Evolutionary conservation across 108 stramenopile genomes (phyloP).

Genomic region (Cyclostephanos tholiformis): DNA sequence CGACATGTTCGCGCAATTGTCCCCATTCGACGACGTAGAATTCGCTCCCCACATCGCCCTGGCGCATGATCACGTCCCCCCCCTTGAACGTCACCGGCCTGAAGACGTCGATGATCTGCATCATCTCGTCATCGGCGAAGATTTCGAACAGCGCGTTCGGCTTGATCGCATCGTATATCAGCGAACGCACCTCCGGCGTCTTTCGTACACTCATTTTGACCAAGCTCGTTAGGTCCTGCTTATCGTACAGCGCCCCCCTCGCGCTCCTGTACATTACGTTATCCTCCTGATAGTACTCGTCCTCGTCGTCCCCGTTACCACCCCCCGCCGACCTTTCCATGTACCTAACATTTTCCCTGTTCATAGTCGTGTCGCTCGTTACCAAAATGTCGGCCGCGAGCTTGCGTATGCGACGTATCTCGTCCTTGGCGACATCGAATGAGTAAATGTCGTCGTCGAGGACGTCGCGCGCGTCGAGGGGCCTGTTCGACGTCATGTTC

Average conservation of each 20-base stretch:
- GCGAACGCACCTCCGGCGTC: slow-evolving; percentile 32
- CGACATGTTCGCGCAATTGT: slow-evolving; percentile 1
- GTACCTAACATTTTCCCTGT: no score
- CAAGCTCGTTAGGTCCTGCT: slow-evolving; percentile 36
- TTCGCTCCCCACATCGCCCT: slow-evolving; percentile 77
- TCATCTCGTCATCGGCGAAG: slow-evolving; percentile 60
- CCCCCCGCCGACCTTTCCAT: no score
- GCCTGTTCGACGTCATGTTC: slow-evolving; percentile 8
- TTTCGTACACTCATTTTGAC: slow-evolving; percentile 21
- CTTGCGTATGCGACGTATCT: slow-evolving; percentile 9
- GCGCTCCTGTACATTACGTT: neutral
- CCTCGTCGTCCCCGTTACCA: no score
- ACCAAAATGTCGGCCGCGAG: slow-evolving; percentile 1
- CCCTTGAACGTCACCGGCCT: slow-evolving; percentile 38
- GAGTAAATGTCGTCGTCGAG: neutral
- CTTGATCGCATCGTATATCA: slow-evolving; percentile 65
- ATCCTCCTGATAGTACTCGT: neutral
- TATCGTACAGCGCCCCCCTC: slow-evolving; percentile 33
- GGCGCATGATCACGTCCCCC: slow-evolving; percentile 60
- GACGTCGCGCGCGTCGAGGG: slow-evolving; percentile 14
- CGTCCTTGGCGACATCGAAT: neutral
- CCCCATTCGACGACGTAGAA: slow-evolving; percentile 72
- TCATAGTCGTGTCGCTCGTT: neutral
- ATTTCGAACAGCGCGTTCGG: slow-evolving; percentile 68
- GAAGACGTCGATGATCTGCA: slow-evolving; percentile 75